Base-by-base conservation (phyloP, 805 yeast species). In the Teunomyces funiuensis region DNA sequence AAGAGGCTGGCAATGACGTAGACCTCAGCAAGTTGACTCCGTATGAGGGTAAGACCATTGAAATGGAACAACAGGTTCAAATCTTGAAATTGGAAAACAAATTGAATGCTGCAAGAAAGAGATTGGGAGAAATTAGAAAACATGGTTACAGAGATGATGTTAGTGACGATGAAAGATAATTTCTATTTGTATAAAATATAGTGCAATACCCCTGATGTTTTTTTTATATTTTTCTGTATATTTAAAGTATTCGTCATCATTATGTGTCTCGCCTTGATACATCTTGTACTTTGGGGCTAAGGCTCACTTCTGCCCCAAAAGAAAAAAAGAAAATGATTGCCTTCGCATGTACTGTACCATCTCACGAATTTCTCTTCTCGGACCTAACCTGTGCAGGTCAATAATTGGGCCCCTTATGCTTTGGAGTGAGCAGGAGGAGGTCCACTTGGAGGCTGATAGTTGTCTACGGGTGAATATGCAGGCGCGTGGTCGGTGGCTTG, bases 31-130 rank as follows among this genome's bases (percentile, higher is more conserved):
- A 75, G 53, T 63, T 87, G 42, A 73, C 87, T 6, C 76, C 85
- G 22, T 87, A 85, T 58, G 95, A 88, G 61, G 88, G 86, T 53
- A 85, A 84, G 62, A 85, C 95, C 0, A 77, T 79, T 16, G 93
- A 89, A 53, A 86, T 88, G 95, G 95, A 88, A 57, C 96, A 88
- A 61, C 97, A 88, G 60, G 96, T 88, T 5, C 90, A 86, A 57
- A 88, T 89, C 38, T 71, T 88, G 62, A 86, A 85, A 61, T 70
- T 88, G 42, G 96, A 88, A 55, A 85, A 85, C 52, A 77, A 84
- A 34, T 70, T 89, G 51, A 66, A 66, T 36, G 61, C 77, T 15
- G 93, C 96, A 1, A 74, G 96, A 59, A 87, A 85, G 65, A 77
- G 85, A 53, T 69, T 88, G 46, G 93, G 95, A 20, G 95, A 86